Base-by-base conservation (phyloP, 208 protist species). In the Leishmania braziliensis region DNA sequence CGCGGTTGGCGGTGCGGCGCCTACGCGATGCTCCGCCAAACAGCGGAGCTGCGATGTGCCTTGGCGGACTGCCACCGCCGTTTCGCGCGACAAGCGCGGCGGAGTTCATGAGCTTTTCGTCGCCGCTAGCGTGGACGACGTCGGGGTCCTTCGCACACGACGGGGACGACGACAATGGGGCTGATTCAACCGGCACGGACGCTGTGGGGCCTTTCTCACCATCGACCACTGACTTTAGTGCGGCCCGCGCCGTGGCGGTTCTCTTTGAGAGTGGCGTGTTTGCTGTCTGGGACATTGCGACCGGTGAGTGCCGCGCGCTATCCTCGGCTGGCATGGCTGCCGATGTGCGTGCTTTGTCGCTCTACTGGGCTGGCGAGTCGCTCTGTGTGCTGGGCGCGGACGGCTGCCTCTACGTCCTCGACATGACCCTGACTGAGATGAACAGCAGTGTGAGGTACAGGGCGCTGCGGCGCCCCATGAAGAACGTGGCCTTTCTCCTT, bases 401-500 rank as follows among this genome's bases (percentile, higher is more conserved):
- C 79, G 92, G 94, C 50, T 84, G 84, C 71, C 81, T 95, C 62
- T 86, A 88, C 65, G 71, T 97, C 26, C 69, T 93, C 65, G 91
- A 95, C 78, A 80, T 74, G 6, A 86, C 73, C 16, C 81, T 97
- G 56, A 79, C 80, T 26, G 86, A 78, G 46, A 81, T 91, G 65
- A 96, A 96, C 81, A 95, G 93, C 84, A 90, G 84, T 79, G 81
- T 95, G 4, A 80, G 69, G 53, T 88, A 82, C 80, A 88, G 90
- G 51, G 81, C 90, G 4, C 84, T 93, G 71, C 90, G 93, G 33
- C 88, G 93, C 10, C 92, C 93, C 0, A 78, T 97, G 77, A 86
- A 95, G 56, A 94, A 86, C 66, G 79, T 90, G 60, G 85, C 93
- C n/a, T 97, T 97, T 84, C 86, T 97, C 53, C 76, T 92, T 29